phyloP scores from a whole-genome alignment of 2,329 filamentous ascomycete species.

The Cercospora janseana region DNA sequence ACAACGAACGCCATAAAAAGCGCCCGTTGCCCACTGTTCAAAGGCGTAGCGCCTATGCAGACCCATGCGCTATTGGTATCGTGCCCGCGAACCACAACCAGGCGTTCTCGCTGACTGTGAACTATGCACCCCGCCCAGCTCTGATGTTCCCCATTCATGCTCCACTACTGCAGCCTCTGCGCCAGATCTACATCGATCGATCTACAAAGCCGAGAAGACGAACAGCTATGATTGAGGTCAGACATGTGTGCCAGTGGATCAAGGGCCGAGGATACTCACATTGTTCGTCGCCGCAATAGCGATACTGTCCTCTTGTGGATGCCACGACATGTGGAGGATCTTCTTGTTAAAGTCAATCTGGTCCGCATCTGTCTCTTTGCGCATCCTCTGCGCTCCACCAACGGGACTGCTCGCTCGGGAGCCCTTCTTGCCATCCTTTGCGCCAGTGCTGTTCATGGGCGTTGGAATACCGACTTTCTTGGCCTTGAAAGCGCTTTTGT shows the following conservation, averaged over 20 bases:
- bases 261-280: slow-evolving; percentile 57
- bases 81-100: slow-evolving; percentile 5
- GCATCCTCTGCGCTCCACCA: slow-evolving; percentile 87
- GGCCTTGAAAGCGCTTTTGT: slow-evolving; percentile 99
- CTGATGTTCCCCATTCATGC: neutral
- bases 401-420: slow-evolving; percentile 87
- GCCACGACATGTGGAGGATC: slow-evolving; percentile 99
- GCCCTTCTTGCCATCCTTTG: slow-evolving; percentile 67
- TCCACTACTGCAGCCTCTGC: slow-evolving; percentile 17
- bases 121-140: slow-evolving; percentile 6
- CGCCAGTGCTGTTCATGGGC: slow-evolving; percentile 75
- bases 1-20: neutral
- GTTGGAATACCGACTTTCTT: slow-evolving; percentile 99
- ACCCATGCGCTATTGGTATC: no score
- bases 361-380: slow-evolving; percentile 97
- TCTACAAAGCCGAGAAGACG: slow-evolving; percentile 56
- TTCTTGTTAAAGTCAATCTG: slow-evolving; percentile 99
- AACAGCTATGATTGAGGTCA: slow-evolving; percentile 47
- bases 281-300: slow-evolving; percentile 99
- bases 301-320: slow-evolving; percentile 99
- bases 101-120: slow-evolving; percentile 13
- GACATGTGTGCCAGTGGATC: neutral
- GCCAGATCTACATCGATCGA: slow-evolving; percentile 8
- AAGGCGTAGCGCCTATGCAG: no score
- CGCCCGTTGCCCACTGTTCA: neutral